A percentile compares a stretch with the other conserved stretches of the same genome.
phyloP scores from a whole-genome alignment of 345 rosid species.

The Schrenkiella parvula region DNA sequence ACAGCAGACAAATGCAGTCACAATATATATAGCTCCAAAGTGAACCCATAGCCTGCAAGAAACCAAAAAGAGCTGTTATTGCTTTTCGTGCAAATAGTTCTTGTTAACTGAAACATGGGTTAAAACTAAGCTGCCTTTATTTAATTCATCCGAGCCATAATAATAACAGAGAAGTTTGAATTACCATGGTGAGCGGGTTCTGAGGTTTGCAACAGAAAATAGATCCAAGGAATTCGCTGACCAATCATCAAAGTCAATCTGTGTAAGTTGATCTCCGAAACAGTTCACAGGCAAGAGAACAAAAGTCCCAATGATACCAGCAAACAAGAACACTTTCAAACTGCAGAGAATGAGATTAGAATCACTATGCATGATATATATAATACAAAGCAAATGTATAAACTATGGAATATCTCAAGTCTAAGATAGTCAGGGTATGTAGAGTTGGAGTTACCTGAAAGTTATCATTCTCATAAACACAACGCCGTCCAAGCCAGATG shows the following conservation, averaged over 20 bases:
- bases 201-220: constrained; percentile 79
- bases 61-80: constrained; percentile 15
- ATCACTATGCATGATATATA: not conserved
- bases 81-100: not conserved
- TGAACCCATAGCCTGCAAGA: constrained; percentile 89
- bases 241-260: constrained; percentile 61
- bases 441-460: constrained; percentile 50
- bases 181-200: constrained; percentile 60
- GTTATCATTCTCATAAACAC: constrained; percentile 78
- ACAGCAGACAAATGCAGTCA: constrained; percentile 65
- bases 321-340: constrained; percentile 78
- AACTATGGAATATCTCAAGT: not conserved
- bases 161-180: not conserved
- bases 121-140: not conserved
- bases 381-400: constrained; percentile 10
- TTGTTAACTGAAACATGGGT: not conserved
- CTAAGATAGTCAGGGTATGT: too few species aligned
- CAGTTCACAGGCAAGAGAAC: constrained; percentile 88
- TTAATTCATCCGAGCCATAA: not conserved
- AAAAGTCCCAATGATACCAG: constrained; percentile 81
- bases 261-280: constrained; percentile 57
- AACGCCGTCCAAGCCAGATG: constrained; percentile 78
- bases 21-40: constrained; percentile 69
- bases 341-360: constrained; percentile 45
- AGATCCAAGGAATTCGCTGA: constrained; percentile 74